A percentile compares a stretch with the other conserved stretches of the same genome.
phyloP scores from a whole-genome alignment of 106 monocot genomes.

The Narthecium ossifragum region DNA sequence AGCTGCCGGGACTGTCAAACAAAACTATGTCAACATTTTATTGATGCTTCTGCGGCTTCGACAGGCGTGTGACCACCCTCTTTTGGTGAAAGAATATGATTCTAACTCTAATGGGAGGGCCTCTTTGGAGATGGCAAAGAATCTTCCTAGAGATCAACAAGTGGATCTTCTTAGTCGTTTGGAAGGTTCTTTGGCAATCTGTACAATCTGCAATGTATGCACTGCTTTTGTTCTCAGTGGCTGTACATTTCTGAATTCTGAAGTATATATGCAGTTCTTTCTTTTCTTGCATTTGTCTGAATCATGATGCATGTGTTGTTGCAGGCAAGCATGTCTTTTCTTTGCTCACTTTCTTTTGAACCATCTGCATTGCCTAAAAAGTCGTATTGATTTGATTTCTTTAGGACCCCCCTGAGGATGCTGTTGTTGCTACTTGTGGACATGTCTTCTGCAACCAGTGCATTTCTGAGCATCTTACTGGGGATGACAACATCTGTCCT shows the following conservation, averaged over 20 bases:
- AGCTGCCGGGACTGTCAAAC: slow-evolving; percentile 86
- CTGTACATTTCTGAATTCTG: background rate
- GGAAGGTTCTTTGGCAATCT: slow-evolving; percentile 70
- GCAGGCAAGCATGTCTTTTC: background rate
- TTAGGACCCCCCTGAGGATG: slow-evolving; percentile 95
- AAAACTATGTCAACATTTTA: slow-evolving; percentile 96
- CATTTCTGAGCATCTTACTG: slow-evolving; percentile 65
- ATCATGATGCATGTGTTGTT: background rate
- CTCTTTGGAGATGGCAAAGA: slow-evolving; percentile 58
- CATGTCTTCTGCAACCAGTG: slow-evolving; percentile 98
- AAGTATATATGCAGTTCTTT: background rate
- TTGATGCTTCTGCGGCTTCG: slow-evolving; percentile 91
- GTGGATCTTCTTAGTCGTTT: slow-evolving; percentile 54
- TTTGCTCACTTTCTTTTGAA: background rate
- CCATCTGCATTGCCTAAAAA: too few species aligned
- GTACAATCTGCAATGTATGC: slow-evolving; percentile 82
- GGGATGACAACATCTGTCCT: slow-evolving; percentile 64
- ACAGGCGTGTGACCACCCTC: slow-evolving; percentile 94
- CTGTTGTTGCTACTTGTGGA: slow-evolving; percentile 82
- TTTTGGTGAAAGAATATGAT: slow-evolving; percentile 58
- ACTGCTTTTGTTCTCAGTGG: background rate
- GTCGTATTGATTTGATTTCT: too few species aligned
- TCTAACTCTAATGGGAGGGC: slow-evolving; percentile 47
- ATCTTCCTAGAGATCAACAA: slow-evolving; percentile 53
- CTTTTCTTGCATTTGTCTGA: background rate